Conservation (phyloP, 306 rosid genomes). For the Leucaena leucocephala region DNA sequence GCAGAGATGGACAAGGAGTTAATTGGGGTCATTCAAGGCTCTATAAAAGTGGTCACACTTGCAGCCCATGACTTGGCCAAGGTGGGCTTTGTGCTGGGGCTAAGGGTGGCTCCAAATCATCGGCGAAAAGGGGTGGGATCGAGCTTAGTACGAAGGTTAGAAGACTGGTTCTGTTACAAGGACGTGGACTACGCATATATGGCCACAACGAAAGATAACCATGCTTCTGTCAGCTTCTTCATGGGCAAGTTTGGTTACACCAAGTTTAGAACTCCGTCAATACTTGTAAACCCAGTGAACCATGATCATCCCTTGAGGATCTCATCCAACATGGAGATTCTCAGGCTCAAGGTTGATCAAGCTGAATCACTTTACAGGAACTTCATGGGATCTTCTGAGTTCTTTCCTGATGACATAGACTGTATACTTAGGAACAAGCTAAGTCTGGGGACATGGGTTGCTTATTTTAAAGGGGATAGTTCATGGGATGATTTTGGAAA, state of each 20-base stretch:
- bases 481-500: constrained; percentile 44
- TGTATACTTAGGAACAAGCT: constrained; percentile 63
- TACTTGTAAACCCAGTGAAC: constrained; percentile 79
- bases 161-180: constrained; percentile 76
- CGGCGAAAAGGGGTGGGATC: constrained; percentile 73
- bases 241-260: constrained; percentile 48
- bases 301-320: constrained; percentile 35
- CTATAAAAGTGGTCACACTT: constrained; percentile 70
- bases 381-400: constrained; percentile 68
- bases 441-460: constrained; percentile 90
- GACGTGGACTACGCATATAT: constrained; percentile 79
- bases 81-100: constrained; percentile 82
- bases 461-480: constrained; percentile 58
- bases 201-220: constrained; percentile 85
- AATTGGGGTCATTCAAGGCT: constrained; percentile 89
- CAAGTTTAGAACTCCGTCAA: constrained; percentile 72
- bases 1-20: constrained; percentile 72
- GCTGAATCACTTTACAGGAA: constrained; percentile 73
- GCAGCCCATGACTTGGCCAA: constrained; percentile 59
- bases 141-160: constrained; percentile 56
- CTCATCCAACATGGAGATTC: constrained; percentile 56
- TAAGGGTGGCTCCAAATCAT: constrained; percentile 65
- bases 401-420: constrained; percentile 81
- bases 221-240: constrained; percentile 75
- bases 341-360: constrained; percentile 66